Conservation (phyloP, 805 yeast genomes). For the Kodamaea leandrae region DNA sequence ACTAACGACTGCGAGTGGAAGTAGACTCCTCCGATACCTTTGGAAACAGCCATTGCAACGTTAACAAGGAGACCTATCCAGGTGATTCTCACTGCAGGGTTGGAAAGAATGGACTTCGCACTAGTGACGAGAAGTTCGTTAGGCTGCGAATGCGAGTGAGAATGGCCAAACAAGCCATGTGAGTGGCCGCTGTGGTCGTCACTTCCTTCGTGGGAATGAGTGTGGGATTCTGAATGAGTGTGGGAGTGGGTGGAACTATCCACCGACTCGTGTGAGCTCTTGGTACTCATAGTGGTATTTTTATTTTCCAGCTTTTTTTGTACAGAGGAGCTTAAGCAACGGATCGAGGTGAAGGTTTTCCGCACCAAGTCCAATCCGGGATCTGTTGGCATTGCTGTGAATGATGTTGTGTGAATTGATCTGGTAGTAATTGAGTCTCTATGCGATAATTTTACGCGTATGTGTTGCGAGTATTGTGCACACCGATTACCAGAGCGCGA, state of each 20-base stretch:
- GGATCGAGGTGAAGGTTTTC: too few species aligned
- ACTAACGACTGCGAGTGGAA: conserved; percentile 93
- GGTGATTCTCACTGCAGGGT: conserved; percentile 90
- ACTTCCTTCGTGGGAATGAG: conserved; percentile 6
- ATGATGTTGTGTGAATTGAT: neutral
- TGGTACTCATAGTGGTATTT: neutral
- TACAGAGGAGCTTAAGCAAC: neutral
- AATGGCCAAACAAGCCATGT: conserved; percentile 25
- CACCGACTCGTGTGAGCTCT: neutral
- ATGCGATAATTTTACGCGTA: neutral
- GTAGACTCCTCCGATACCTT: conserved; percentile 83
- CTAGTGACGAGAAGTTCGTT: conserved; percentile 36
- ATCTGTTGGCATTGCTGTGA: too few species aligned
- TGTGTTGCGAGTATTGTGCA: too few species aligned
- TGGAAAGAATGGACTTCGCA: conserved; percentile 32
- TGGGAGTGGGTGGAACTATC: neutral
- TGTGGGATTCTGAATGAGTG: conserved; percentile 1
- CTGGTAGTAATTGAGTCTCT: neutral
- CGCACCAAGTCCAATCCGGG: too few species aligned
- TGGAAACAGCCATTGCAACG: conserved; percentile 79
- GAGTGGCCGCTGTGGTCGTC: conserved; percentile 15
- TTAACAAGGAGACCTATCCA: conserved; percentile 87
- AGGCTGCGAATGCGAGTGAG: conserved; percentile 47
- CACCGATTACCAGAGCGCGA: too few species aligned
- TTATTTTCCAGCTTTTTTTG: conserved; percentile 3